These are phyloP conservation scores for Spergularia azorica DNA, from an alignment of 179 eudicot genomes.

Conservation along the genomic window DNA sequence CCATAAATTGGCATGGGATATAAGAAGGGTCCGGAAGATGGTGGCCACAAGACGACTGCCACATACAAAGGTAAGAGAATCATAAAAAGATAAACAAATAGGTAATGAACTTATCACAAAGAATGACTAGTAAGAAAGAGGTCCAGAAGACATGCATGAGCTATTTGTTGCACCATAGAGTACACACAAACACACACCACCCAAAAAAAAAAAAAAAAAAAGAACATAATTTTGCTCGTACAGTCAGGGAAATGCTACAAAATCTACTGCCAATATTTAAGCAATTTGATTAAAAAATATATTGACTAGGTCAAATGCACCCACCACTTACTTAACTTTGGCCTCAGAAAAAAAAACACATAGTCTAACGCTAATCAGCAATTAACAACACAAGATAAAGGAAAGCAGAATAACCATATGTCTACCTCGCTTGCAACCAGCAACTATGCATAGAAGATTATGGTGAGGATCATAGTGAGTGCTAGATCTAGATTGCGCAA, in stretches of 20 bases:
- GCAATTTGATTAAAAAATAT: background rate
- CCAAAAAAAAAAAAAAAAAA: background rate
- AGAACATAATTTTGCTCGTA: constrained; percentile 6
- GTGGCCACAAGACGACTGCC: constrained; percentile 90
- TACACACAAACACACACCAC: background rate
- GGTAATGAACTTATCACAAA: background rate
- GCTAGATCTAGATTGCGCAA: constrained; percentile 68
- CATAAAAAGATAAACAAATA: constrained; percentile 2
- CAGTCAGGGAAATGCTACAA: background rate
- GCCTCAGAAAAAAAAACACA: background rate
- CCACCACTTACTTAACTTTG: background rate
- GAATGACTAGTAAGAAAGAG: constrained; percentile 8
- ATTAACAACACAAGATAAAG: constrained; percentile 2
- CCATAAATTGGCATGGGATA: constrained; percentile 88
- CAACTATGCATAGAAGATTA: constrained; percentile 71
- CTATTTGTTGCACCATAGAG: background rate
- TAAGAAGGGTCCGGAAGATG: constrained; percentile 69
- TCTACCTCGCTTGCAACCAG: constrained; percentile 83
- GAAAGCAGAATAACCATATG: background rate
- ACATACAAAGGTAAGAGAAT: constrained; percentile 9
- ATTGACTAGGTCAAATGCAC: background rate
- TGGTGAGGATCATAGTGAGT: constrained; percentile 98
- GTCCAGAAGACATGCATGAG: constrained; percentile 2
- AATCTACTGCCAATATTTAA: background rate
- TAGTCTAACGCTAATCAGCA: background rate